Evolutionary conservation across 345 rosid species (phyloP), one percentile per base, ranked within the genome.

Genomic region (Viola odorata): DNA sequence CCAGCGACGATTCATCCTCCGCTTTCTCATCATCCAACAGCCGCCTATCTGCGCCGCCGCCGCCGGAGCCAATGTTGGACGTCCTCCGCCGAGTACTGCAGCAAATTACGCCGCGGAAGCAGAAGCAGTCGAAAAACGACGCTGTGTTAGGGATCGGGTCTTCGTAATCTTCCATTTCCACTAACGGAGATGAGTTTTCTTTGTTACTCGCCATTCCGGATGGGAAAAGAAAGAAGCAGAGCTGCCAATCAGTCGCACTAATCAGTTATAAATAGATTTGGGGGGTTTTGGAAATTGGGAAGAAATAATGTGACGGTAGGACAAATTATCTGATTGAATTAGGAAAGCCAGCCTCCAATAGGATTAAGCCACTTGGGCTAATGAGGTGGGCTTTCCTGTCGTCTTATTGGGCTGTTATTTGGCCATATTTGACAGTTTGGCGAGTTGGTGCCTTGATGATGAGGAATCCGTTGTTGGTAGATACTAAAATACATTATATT

Each of bases 81-180:
- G 32, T 63, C n/a, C 45, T 64, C 37, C 77, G 61, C 3, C 67
- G 63, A 71, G 82, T 61, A 7, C 65, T 5, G 12, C 32, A 60
- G 54, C 60, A 53, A 51, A 69, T 3, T 23, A 23, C 32, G 4
- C 74, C 63, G 23, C 6, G 44, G 17, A 85, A 74, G 60, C 88
- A 82, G 17, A 85, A 74, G 60, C 88, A 82, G 37, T 76, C 74
- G 12, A 7, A 44, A 44, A 7, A 7, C 0, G 47, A 44, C 12
- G 32, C 32, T 23, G 47, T 6, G 47, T 7, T 7, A 1, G 3
- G 7, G 47, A 44, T 11, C 12, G 47, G 9, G 9, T 44, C 47
- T 44, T 44, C 47, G 12, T 6, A 7, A 44, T 44, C 47, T 1
- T 44, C 47, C 9, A 44, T 44, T 44, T 3, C 47, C 47, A 44